Percentiles rank a stretch among this genome's conserved stretches.
These are phyloP conservation scores for Epichloe baconii DNA, from an alignment of 2,329 filamentous ascomycete genomes.

Conservation along the genomic window DNA sequence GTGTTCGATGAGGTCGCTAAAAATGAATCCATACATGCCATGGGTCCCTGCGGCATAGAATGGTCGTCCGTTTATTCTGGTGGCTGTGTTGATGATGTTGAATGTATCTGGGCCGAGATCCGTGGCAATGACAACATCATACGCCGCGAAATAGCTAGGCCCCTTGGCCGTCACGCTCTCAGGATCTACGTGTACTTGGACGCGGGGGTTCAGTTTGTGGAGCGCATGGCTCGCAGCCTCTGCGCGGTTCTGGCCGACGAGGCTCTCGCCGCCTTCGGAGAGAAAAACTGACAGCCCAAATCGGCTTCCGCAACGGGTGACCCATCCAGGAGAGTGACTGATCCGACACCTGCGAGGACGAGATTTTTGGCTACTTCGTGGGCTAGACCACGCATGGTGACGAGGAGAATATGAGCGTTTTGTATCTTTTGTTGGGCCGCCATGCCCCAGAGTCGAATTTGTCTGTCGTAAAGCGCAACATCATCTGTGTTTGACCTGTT, in stretches of 20 bases:
- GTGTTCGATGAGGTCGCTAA: constrained; percentile 83
- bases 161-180: constrained; percentile 53
- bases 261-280: constrained; percentile 40
- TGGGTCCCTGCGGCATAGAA: constrained; percentile 85
- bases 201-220: constrained; percentile 78
- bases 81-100: constrained; percentile 72
- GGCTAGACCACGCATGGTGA: constrained; percentile 75
- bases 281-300: constrained; percentile 77
- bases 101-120: constrained; percentile 68
- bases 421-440: constrained; percentile 89
- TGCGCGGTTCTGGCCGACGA: constrained; percentile 73
- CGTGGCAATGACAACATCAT: constrained; percentile 80
- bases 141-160: constrained; percentile 62
- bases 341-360: constrained; percentile 82
- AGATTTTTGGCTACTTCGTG: constrained; percentile 97
- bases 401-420: constrained; percentile 75
- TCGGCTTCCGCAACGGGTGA: constrained; percentile 65
- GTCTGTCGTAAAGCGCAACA: constrained; percentile 91
- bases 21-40: constrained; percentile 89
- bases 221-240: constrained; percentile 67
- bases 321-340: constrained; percentile 77
- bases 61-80: constrained; percentile 61
- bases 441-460: constrained; percentile 95
- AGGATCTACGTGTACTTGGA: constrained; percentile 59
- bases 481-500: constrained; percentile 48